phyloP scores from a whole-genome alignment of 2,329 filamentous ascomycete genomes.

The Alternaria sp. region DNA sequence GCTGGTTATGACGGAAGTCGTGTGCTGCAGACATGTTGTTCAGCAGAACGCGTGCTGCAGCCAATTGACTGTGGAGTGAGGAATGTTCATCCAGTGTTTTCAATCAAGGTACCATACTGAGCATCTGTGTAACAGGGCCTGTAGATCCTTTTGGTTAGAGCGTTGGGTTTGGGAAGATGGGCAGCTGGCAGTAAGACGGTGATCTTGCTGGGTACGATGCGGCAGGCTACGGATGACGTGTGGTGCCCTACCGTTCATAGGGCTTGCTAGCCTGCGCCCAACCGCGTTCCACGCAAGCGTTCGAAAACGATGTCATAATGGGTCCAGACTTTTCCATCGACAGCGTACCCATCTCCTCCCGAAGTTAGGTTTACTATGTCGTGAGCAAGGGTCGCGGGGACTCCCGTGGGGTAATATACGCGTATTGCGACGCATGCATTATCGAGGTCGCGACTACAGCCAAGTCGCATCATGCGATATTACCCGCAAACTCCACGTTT shows the following conservation, averaged over 20 bases:
- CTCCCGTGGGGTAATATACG: not conserved
- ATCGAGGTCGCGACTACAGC: not conserved
- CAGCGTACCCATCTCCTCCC: not conserved
- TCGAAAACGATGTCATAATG: not conserved
- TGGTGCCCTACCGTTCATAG: conserved; percentile 9
- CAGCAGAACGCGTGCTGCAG: not conserved
- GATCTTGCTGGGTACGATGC: conserved; percentile 1
- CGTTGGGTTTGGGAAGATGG: not conserved
- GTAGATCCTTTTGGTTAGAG: not conserved
- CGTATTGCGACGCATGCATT: not conserved
- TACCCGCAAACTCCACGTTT: conserved; percentile 3
- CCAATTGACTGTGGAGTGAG: not conserved
- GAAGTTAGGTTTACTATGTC: not conserved
- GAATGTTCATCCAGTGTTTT: not conserved
- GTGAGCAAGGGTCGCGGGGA: not conserved
- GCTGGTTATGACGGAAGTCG: conserved; percentile 14
- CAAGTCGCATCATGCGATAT: not conserved
- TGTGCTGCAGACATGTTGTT: conserved; percentile 23
- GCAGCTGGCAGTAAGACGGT: not conserved
- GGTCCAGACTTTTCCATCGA: not conserved
- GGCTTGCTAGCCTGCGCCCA: conserved; percentile 10
- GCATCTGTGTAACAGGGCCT: not conserved
- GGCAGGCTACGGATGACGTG: conserved; percentile 19
- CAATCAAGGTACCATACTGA: not conserved
- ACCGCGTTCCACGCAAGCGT: conserved; percentile 15